Conservation (phyloP, 805 yeast genomes). For the Maudiozyma saulgeensis region DNA sequence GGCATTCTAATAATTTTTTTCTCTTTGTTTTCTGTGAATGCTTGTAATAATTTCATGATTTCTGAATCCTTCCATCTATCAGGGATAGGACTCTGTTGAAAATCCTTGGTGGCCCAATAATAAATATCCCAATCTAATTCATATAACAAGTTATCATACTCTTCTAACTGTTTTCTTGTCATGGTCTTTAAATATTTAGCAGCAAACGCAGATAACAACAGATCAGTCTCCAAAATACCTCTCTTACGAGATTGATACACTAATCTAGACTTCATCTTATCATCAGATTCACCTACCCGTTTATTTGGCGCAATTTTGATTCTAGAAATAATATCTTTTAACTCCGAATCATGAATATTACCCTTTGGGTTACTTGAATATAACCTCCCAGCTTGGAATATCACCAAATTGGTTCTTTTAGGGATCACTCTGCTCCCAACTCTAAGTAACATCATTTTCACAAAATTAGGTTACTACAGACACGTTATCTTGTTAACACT, state of each 20-base stretch:
- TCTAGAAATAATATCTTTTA: constrained; percentile 33
- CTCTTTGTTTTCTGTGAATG: constrained; percentile 62
- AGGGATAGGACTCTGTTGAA: constrained; percentile 74
- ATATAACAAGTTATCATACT: constrained; percentile 77
- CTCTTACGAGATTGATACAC: constrained; percentile 88
- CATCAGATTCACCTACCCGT: constrained; percentile 62
- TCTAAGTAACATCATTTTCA: neutral
- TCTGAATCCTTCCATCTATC: constrained; percentile 69
- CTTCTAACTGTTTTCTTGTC: constrained; percentile 59
- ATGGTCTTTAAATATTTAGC: constrained; percentile 55
- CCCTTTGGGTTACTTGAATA: neutral
- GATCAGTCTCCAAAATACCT: constrained; percentile 89
- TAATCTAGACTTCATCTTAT: constrained; percentile 75
- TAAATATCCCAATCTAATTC: constrained; percentile 99
- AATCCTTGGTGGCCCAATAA: constrained; percentile 92
- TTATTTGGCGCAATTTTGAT: constrained; percentile 71
- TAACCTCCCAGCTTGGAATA: neutral
- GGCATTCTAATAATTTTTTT: constrained; percentile 84
- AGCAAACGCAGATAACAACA: constrained; percentile 78
- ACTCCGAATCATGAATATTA: constrained; percentile 1
- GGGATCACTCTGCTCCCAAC: neutral
- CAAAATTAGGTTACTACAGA: too few relatives aligned
- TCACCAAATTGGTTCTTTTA: neutral
- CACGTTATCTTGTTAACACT: too few relatives aligned
- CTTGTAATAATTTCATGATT: constrained; percentile 57